These are phyloP conservation scores for Coffea canephora DNA, from an alignment of 257 asterid genomes.

Conservation along the genomic window DNA sequence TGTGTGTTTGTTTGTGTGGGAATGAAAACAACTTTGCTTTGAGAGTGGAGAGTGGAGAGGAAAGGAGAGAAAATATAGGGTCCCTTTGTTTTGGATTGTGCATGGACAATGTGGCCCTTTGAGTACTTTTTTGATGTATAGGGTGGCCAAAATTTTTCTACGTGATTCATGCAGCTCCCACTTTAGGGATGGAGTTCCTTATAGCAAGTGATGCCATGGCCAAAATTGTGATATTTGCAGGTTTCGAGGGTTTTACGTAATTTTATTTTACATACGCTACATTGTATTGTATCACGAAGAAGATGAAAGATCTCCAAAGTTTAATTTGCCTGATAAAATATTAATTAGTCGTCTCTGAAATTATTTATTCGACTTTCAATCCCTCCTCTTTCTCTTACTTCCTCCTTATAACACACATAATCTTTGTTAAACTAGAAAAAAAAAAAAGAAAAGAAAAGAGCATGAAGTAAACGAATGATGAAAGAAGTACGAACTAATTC, in stretches of 20 bases:
- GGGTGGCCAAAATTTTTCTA: not conserved
- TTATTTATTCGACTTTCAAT: too few species aligned
- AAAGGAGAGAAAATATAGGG: not conserved
- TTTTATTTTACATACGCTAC: not conserved
- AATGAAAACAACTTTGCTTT: not conserved
- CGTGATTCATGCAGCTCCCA: not conserved
- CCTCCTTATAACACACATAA: too few species aligned
- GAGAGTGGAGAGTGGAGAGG: not conserved
- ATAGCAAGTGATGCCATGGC: not conserved
- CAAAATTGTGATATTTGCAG: not conserved
- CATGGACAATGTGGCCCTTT: constrained; percentile 1
- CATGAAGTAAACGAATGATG: too few species aligned
- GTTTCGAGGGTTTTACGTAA: not conserved
- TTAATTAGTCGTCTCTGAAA: too few species aligned
- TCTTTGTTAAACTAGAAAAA: too few species aligned
- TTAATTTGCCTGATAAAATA: too few species aligned
- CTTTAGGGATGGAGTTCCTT: not conserved
- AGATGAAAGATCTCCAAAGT: too few species aligned
- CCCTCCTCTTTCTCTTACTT: too few species aligned
- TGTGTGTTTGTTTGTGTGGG: not conserved
- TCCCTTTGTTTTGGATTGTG: not conserved
- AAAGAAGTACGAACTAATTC: not conserved
- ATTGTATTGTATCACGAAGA: not conserved
- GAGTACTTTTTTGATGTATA: not conserved
- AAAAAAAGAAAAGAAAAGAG: too few species aligned